These are phyloP conservation scores for Kazachstania bromeliacearum DNA, from an alignment of 805 yeast genomes.

Conservation along the genomic window DNA sequence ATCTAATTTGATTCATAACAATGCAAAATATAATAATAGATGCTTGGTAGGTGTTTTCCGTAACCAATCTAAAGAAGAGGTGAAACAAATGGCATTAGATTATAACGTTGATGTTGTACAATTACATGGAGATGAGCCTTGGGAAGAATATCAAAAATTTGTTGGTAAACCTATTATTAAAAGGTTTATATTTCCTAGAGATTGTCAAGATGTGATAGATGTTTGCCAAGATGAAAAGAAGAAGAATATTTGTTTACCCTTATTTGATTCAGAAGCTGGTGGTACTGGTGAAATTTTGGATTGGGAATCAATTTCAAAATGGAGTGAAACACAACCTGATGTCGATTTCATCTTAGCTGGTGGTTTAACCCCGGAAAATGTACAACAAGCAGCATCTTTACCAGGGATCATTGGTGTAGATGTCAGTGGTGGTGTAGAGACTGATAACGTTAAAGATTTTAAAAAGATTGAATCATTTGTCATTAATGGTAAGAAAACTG, in stretches of 20 bases:
- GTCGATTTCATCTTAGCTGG: constrained; percentile 68
- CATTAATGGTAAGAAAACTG: constrained; percentile 33
- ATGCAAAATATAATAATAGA: constrained; percentile 41
- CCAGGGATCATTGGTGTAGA: constrained; percentile 79
- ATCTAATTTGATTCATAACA: constrained; percentile 31
- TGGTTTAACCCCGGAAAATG: constrained; percentile 74
- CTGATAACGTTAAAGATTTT: constrained; percentile 61
- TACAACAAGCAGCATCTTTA: constrained; percentile 40
- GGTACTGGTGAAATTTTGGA: constrained; percentile 81
- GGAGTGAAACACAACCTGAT: constrained; percentile 30
- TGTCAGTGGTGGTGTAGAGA: constrained; percentile 93
- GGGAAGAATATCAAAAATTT: constrained; percentile 33
- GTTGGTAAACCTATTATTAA: constrained; percentile 54
- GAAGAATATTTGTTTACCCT: constrained; percentile 27
- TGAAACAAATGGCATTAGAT: constrained; percentile 33
- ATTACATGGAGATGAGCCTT: constrained; percentile 62
- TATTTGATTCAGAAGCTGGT: constrained; percentile 82
- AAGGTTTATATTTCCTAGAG: constrained; percentile 54
- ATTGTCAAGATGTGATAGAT: constrained; percentile 33
- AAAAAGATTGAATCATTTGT: constrained; percentile 55
- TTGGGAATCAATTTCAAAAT: constrained; percentile 48
- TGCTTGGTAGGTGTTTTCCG: constrained; percentile 83
- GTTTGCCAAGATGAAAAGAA: constrained; percentile 12
- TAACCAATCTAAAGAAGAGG: constrained; percentile 64
- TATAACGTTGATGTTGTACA: constrained; percentile 70